phyloP scores from a whole-genome alignment of 768 basidiomycete species.

The Hypholoma sublateritium region DNA sequence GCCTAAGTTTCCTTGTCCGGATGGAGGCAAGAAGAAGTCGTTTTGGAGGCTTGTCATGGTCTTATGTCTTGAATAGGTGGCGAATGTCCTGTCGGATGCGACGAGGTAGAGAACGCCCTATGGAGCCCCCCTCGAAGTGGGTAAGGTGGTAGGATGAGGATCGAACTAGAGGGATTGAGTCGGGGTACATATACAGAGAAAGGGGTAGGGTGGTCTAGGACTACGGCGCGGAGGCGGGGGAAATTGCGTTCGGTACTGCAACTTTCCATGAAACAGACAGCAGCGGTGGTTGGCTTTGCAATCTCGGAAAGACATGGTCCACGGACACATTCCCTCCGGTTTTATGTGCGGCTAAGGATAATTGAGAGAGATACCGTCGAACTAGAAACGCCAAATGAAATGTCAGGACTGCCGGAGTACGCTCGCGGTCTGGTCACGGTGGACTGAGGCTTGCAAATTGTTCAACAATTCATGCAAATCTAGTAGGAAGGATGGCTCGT shows the following conservation, averaged over 20 bases:
- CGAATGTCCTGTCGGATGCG: no score
- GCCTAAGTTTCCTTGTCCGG: neutral
- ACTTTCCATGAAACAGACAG: no score
- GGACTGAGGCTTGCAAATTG: no score
- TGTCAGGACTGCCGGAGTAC: no score
- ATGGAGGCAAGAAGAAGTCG: neutral
- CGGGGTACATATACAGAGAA: neutral
- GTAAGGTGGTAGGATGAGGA: neutral
- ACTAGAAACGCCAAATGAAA: no score
- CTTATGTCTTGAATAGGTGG: neutral
- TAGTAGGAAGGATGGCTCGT: no score
- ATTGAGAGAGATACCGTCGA: no score
- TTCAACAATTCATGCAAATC: no score
- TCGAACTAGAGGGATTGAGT: neutral
- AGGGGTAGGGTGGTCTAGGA: neutral
- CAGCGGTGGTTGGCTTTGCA: neutral
- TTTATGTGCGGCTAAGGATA: no score
- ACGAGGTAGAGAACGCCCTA: neutral
- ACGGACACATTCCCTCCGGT: no score
- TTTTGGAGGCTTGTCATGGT: neutral
- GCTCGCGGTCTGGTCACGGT: no score
- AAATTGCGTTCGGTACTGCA: neutral
- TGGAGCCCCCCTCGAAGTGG: neutral
- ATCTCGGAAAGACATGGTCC: neutral
- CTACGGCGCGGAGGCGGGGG: neutral